Base-by-base conservation (phyloP, 176 grass and related monocot genomes). In the Musa acuminata region DNA sequence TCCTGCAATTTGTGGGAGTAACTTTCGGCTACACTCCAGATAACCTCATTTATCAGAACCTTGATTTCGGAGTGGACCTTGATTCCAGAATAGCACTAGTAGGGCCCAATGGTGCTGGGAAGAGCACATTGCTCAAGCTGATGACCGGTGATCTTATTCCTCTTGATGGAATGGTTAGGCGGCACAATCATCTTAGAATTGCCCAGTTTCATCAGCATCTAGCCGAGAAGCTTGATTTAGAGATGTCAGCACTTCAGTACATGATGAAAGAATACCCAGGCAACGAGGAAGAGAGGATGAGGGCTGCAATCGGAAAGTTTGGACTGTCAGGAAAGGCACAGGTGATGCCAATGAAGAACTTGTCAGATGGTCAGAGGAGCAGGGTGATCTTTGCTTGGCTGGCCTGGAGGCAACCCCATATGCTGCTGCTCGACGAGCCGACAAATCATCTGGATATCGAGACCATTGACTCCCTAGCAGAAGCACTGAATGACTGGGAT, bases 271-370 rank as follows among this genome's bases (percentile, higher is more conserved):
- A 96, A 77, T 92, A 96, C 81, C 93, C 93, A 2, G 93, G 93
- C 22, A 96, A 81, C 2, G 93, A 77, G 74, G 93, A 96, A 84
- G 93, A 96, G 79, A 79, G 27, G 77, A 96, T 96, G 93, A 80
- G 93, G n/a, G 74, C 93, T 1, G 93, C 89, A 1, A 84, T 96
- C 1, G 93, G 93, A 0, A 79, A 84, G 72, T 96, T 92, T 49
- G 93, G 93, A 0, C 64, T 96, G 67, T 80, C 93, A 3, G 93
- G 92, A 0, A 96, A 96, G 67, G 87, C 89, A 0, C 93, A 96
- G 79, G 89, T 92, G 77, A 96, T 96, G 93, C 93, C 87, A 0
- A 96, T 96, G 93, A 86, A 75, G 80, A 96, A 96, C 80, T 83
- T 96, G 6, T 96, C 89, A 0, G 93, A 96, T 9, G 93, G 93